Evolutionary conservation across 164 flowering plant genomes (phyloP), one percentile per base, ranked within the genome.

Genomic region (Nymphaea thermarum): DNA sequence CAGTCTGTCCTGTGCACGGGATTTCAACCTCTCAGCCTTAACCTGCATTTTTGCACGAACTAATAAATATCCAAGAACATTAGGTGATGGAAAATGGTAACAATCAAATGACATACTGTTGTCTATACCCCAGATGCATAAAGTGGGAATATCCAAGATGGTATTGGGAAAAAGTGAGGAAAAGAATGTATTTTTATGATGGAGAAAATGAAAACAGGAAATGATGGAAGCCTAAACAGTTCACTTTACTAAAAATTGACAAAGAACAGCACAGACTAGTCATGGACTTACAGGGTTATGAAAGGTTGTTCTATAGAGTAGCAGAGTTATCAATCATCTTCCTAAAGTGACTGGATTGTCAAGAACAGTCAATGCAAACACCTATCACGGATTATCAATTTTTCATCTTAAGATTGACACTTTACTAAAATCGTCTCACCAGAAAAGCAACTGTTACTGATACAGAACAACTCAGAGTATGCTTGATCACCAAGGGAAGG

Each of bases 1-100:
- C 66, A 80, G 70, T 80, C 73, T 88, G 75, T 94, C 99, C 65
- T 87, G 89, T 36, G 93, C 94, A 66, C 94, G 79, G 11, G 96
- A 78, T 80, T 88, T 93, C 79, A 88, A 66, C 72, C 91, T 84
- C 72, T 91, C 98, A 6, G 96, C 98, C 74, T 87, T 88, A 72
- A 78, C 91, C 97, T 93, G 63, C 3, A 44, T 15, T 51, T 51
- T 51, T 51, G 57, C 8, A 51, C 57, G 14, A 51, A 51, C 8
- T 51, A 51, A 51, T 51, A 15, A 15, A 10, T 51, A 25, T 25
- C 36, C 36, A 25, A 25, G 1, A 25, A 25, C 36, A 0, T 25
- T 25, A 25, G 36, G 36, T 25, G 36, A 25, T 25, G 36, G 36
- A 0, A 10, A 51, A 51, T 51, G 57, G 57, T 51, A 15, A 51